These are phyloP conservation scores for Mycena polygramma DNA, from an alignment of 768 basidiomycete genomes.

Conservation along the genomic window DNA sequence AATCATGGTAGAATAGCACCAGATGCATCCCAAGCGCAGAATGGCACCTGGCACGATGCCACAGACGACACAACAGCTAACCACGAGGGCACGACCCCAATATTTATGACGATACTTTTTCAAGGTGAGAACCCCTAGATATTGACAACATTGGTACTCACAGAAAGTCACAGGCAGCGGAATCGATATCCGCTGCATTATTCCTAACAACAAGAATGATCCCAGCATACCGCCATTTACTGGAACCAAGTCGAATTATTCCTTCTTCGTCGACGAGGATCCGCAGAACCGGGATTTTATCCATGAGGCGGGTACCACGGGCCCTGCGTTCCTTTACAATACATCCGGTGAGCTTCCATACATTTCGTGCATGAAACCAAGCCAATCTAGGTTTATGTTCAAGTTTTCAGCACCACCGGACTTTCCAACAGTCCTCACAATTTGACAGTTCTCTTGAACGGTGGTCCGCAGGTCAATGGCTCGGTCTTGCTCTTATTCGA, in stretches of 20 bases:
- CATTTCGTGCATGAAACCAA: not conserved
- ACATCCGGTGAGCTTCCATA: conserved; percentile 16
- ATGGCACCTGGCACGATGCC: conserved; percentile 17
- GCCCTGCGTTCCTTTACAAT: conserved; percentile 20
- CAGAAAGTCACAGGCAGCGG: conserved; percentile 7
- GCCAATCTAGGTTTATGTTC: not conserved
- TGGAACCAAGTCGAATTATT: conserved; percentile 21
- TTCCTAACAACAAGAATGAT: conserved; percentile 12
- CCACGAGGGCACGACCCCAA: conserved; percentile 21
- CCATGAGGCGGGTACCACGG: conserved; percentile 22
- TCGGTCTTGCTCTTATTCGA: conserved; percentile 22
- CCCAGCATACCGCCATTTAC: conserved; percentile 22
- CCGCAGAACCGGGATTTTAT: conserved; percentile 14
- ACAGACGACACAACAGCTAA: conserved; percentile 23
- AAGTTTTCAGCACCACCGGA: conserved; percentile 14
- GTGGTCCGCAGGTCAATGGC: conserved; percentile 14
- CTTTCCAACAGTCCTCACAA: conserved; percentile 14
- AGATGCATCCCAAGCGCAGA: conserved; percentile 3
- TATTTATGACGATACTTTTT: conserved; percentile 16
- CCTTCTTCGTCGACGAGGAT: conserved; percentile 20
- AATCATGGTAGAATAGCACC: conserved; percentile 9
- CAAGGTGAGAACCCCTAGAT: conserved; percentile 6
- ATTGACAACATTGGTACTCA: not conserved
- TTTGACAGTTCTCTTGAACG: conserved; percentile 13
- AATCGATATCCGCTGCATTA: conserved; percentile 25